These are phyloP conservation scores for Brassica nigra DNA, from an alignment of 345 rosid species.

Conservation along the genomic window DNA sequence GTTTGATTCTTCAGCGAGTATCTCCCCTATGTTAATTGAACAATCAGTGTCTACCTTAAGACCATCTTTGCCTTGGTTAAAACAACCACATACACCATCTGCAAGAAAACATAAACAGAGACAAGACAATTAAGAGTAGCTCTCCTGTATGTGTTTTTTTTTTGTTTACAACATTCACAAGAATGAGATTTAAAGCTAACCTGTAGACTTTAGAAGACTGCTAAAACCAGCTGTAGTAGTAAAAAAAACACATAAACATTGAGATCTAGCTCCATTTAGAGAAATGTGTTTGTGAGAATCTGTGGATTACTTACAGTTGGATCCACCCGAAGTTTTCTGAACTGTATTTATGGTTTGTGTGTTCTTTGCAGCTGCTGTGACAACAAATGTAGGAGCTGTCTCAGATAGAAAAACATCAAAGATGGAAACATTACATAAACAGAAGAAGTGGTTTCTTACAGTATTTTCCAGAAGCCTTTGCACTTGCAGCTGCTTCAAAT, in stretches of 20 bases:
- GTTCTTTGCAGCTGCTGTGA: slow-evolving; percentile 19
- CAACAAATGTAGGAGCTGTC: slow-evolving; percentile 12
- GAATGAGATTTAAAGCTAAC: slow-evolving; percentile 24
- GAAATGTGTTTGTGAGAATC: background rate
- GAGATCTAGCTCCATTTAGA: background rate
- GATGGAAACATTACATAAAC: background rate
- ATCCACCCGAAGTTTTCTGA: slow-evolving; percentile 16
- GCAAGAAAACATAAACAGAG: slow-evolving; percentile 25
- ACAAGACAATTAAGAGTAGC: slow-evolving; percentile 11
- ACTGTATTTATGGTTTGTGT: slow-evolving; percentile 5
- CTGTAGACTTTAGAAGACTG: slow-evolving; percentile 34
- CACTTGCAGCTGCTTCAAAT: slow-evolving; percentile 35
- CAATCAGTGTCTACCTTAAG: slow-evolving; percentile 26
- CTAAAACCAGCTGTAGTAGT: slow-evolving; percentile 14
- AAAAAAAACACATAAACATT: slow-evolving; percentile 18
- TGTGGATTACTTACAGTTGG: slow-evolving; percentile 15
- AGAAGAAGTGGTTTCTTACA: slow-evolving; percentile 7
- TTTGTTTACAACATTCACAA: slow-evolving; percentile 5
- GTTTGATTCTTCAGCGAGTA: slow-evolving; percentile 30
- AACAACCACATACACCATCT: slow-evolving; percentile 43
- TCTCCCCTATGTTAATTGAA: slow-evolving; percentile 33
- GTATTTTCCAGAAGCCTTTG: slow-evolving; percentile 25
- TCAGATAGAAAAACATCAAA: background rate
- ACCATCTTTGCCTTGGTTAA: slow-evolving; percentile 34
- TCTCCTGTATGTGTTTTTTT: slow-evolving; percentile 14